Evolutionary conservation across 2,329 filamentous ascomycete genomes (phyloP).

Genomic region (Aspergillus calidoustus): DNA sequence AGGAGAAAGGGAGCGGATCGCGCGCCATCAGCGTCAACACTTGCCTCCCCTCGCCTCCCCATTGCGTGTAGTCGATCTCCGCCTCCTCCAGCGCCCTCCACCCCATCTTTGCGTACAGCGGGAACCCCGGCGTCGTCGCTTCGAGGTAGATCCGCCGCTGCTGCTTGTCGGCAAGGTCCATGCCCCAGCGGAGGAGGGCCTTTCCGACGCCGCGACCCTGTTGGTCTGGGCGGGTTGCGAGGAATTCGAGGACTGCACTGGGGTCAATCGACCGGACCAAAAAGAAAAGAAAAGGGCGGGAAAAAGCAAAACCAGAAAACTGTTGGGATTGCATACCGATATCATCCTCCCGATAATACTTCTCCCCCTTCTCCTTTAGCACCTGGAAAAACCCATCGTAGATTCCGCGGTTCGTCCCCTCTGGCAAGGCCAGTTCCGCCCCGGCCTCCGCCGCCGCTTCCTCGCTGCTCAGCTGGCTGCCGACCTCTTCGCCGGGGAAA

Average conservation of each 20-base stretch:
- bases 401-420: constrained; percentile 48
- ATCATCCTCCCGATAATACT: constrained; percentile 18
- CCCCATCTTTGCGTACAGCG: constrained; percentile 55
- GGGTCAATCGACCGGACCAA: neutral
- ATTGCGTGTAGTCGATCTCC: constrained; percentile 39
- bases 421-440: constrained; percentile 35
- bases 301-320: neutral
- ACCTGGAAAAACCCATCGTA: constrained; percentile 25
- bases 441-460: constrained; percentile 42
- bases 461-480: neutral
- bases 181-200: constrained; percentile 47
- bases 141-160: constrained; percentile 55
- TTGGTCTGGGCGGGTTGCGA: constrained; percentile 17
- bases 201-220: constrained; percentile 25
- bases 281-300: neutral
- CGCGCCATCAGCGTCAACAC: constrained; percentile 32
- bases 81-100: constrained; percentile 49
- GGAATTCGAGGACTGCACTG: constrained; percentile 22
- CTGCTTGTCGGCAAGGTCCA: constrained; percentile 51
- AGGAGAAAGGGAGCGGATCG: neutral
- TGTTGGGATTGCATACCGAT: constrained; percentile 18
- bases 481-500: constrained; percentile 5
- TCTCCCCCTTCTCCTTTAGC: constrained; percentile 13
- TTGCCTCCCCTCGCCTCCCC: constrained; percentile 29
- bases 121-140: constrained; percentile 53